Base-by-base conservation (phyloP, 306 rosid genomes). In the Trifolium dubium region DNA sequence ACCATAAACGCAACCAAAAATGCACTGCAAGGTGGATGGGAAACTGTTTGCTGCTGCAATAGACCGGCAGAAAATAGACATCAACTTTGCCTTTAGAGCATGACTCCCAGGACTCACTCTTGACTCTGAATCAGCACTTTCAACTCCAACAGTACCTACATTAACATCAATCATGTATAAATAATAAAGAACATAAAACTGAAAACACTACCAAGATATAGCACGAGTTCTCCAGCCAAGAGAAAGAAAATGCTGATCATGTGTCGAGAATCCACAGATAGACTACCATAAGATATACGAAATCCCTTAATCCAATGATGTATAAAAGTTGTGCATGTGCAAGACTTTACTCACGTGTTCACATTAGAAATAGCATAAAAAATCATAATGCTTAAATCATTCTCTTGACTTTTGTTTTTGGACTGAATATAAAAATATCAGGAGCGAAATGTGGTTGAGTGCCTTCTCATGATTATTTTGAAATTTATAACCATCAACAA, bases 1-100 rank as follows among this genome's bases (percentile, higher is more conserved):
- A 93, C 98, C 98, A 73, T 91, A 93, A 75, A 93, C 87, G 89
- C 97, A 89, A 63, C 91, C 87, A 89, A 93, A 93, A 80, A 93
- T 91, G 86, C 98, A 91, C 83, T 93, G 98, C 88, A 93, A 78
- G 59, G 98, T 88, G 68, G 96, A 80, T 12, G 98, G 98, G 76
- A 93, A 91, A 88, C 93, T 88, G 80, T 93, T 91, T 70, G 98
- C 97, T 44, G 98, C 95, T 54, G 90, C 77, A 78, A 93, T 87
- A 74, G 97, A 93, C 73, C 91, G 93, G 86, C 97, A 93, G 86
- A 93, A 93, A 75, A 86, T 73, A 75, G 98, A 93, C 92, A 93
- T 88, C 56, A 93, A 85, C 75, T 87, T 93, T 73, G 89, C 90
- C 84, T 85, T 93, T 59, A 93, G 83, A 64, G 92, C 87, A 72